phyloP scores from a whole-genome alignment of 257 asterid species.

The Primulina tabacum region DNA sequence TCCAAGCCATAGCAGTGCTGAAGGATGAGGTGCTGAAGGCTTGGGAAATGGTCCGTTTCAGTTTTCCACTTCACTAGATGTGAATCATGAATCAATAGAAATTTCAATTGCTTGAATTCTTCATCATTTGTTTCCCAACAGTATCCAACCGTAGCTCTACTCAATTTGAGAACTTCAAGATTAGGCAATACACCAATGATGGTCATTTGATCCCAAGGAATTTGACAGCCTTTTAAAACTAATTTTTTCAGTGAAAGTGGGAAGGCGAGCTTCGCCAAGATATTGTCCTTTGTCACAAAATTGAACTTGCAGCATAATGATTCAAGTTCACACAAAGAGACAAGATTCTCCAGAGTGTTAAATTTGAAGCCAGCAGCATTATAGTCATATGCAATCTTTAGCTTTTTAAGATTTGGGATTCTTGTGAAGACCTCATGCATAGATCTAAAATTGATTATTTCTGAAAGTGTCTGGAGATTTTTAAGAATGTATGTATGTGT shows the following conservation, averaged over 20 bases:
- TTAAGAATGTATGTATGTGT: neutral
- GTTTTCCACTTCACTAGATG: neutral
- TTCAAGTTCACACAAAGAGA: neutral
- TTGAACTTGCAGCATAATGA: neutral
- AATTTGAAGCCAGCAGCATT: neutral
- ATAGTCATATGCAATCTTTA: neutral
- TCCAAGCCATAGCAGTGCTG: neutral
- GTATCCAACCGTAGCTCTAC: neutral
- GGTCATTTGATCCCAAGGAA: conserved; percentile 4
- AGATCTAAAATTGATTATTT: neutral
- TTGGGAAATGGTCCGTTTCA: neutral
- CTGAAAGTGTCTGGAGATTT: conserved; percentile 2
- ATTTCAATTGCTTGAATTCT: neutral
- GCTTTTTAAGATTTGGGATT: conserved; percentile 4
- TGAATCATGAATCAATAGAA: neutral
- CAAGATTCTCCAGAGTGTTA: neutral
- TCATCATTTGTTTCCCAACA: conserved; percentile 1
- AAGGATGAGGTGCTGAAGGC: neutral
- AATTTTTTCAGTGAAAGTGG: neutral
- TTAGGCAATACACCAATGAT: conserved; percentile 1
- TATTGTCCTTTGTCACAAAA: no score
- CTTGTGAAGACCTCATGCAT: neutral
- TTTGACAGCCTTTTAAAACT: neutral
- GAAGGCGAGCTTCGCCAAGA: neutral
- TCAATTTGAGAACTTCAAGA: neutral